These are phyloP conservation scores for Pichia thaimueangensis DNA, from an alignment of 805 yeast genomes.

Conservation along the genomic window DNA sequence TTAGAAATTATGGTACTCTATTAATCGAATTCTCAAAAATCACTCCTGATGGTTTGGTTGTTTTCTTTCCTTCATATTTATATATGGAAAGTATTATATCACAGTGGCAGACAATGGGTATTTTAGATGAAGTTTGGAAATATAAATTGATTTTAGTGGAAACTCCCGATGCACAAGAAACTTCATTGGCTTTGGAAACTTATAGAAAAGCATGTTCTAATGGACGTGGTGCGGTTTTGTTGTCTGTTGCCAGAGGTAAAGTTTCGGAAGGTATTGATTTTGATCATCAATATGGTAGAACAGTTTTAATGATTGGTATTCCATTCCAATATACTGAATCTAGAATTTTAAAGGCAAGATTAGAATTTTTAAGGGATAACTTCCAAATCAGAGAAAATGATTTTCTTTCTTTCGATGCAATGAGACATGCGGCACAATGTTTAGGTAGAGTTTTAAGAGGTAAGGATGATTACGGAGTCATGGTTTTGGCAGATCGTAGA, in stretches of 20 bases:
- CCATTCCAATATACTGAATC: slow-evolving; percentile 99
- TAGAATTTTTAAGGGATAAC: slow-evolving; percentile 89
- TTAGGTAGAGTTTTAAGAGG: slow-evolving; percentile 96
- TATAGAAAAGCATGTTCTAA: slow-evolving; percentile 94
- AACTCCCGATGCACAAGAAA: slow-evolving; percentile 98
- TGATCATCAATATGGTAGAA: slow-evolving; percentile 96
- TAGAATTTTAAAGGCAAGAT: slow-evolving; percentile 86
- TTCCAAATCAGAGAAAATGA: slow-evolving; percentile 91
- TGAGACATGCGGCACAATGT: slow-evolving; percentile 99
- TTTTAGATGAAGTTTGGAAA: slow-evolving; percentile 97
- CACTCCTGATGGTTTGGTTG: slow-evolving; percentile 97
- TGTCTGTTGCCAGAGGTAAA: slow-evolving; percentile 98
- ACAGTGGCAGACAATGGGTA: slow-evolving; percentile 99
- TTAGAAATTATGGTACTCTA: slow-evolving; percentile 91
- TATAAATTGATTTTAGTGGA: slow-evolving; percentile 91
- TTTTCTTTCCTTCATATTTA: slow-evolving; percentile 92
- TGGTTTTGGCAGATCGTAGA: slow-evolving; percentile 95
- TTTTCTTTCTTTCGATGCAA: slow-evolving; percentile 94
- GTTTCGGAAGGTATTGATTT: slow-evolving; percentile 99
- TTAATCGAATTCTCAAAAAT: slow-evolving; percentile 88
- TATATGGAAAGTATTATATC: slow-evolving; percentile 98
- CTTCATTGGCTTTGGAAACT: slow-evolving; percentile 90
- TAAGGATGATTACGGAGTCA: slow-evolving; percentile 96
- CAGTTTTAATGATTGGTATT: slow-evolving; percentile 97
- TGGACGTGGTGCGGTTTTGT: slow-evolving; percentile 94